Percentiles rank a stretch among this genome's conserved stretches.
phyloP scores from a whole-genome alignment of 352 stramenopile genomes.

The Phytophthora ohioensis region DNA sequence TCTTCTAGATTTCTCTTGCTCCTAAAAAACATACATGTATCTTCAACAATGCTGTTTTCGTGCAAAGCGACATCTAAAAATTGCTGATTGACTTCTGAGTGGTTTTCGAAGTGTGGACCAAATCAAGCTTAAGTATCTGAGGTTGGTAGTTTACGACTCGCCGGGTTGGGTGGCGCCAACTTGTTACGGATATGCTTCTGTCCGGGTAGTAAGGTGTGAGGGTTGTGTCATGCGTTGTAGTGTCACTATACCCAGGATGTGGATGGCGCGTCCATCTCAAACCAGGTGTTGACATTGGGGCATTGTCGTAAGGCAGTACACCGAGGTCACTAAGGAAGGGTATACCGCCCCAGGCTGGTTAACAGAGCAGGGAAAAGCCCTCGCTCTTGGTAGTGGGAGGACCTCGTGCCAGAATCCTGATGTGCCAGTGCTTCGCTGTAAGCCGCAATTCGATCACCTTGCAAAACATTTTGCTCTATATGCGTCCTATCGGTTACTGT shows the following conservation, averaged over 20 bases:
- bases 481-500: no score
- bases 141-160: background rate
- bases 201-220: conserved; percentile 48
- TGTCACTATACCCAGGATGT: conserved; percentile 51
- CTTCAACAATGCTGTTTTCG: no score
- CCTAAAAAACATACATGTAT: no score
- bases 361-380: conserved; percentile 66
- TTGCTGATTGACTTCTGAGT: no score
- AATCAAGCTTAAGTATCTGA: background rate
- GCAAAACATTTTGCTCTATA: conserved; percentile 13
- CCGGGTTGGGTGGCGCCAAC: conserved; percentile 1
- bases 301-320: conserved; percentile 38
- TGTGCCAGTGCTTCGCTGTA: conserved; percentile 24
- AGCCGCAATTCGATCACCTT: conserved; percentile 43
- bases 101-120: background rate
- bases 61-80: no score
- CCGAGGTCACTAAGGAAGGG: conserved; percentile 61
- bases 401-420: conserved; percentile 59
- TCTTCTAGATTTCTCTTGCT: no score
- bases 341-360: conserved; percentile 56
- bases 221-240: conserved; percentile 33
- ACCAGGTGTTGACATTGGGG: conserved; percentile 59
- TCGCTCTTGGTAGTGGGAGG: conserved; percentile 69
- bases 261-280: conserved; percentile 55
- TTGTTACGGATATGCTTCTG: conserved; percentile 43